These are phyloP conservation scores for Haplosporangium sp. DNA, from an alignment of 371 early-diverging fungal genomes.

Conservation along the genomic window DNA sequence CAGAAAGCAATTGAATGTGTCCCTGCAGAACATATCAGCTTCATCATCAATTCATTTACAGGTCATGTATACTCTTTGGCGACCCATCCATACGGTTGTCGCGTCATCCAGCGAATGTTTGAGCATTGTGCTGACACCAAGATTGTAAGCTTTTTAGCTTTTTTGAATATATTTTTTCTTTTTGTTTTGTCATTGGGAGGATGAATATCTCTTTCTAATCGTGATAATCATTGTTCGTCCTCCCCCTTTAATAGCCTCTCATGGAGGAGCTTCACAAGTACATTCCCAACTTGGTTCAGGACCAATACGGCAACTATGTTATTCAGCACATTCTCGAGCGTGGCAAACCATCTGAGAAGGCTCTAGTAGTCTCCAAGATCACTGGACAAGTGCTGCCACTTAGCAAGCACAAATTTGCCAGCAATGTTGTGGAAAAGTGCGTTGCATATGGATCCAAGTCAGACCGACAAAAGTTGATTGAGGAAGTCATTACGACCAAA, in stretches of 20 bases:
- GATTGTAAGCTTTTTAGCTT: slow-evolving; percentile 63
- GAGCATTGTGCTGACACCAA: slow-evolving; percentile 96
- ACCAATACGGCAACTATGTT: slow-evolving; percentile 99
- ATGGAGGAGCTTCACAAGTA: slow-evolving; percentile 94
- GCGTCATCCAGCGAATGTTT: slow-evolving; percentile 99
- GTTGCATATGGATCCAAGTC: slow-evolving; percentile 59
- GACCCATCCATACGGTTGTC: slow-evolving; percentile 99
- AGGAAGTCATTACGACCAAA: slow-evolving; percentile 76
- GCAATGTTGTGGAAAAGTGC: slow-evolving; percentile 87
- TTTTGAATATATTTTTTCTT: neutral
- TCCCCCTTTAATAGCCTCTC: slow-evolving; percentile 68
- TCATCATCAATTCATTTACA: slow-evolving; percentile 97
- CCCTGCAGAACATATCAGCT: slow-evolving; percentile 91
- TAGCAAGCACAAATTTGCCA: slow-evolving; percentile 99
- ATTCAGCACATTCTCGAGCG: slow-evolving; percentile 99
- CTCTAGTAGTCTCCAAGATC: slow-evolving; percentile 89
- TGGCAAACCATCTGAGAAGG: slow-evolving; percentile 89
- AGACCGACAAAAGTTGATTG: slow-evolving; percentile 77
- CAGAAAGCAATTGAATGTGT: slow-evolving; percentile 99
- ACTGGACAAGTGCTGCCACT: slow-evolving; percentile 89
- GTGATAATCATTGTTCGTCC: neutral
- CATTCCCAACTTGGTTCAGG: slow-evolving; percentile 93
- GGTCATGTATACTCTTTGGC: slow-evolving; percentile 96
- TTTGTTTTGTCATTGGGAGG: neutral
- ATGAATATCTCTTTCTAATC: neutral